phyloP scores from a whole-genome alignment of 2,329 filamentous ascomycete species.

The Hymenoscyphus albidus region DNA sequence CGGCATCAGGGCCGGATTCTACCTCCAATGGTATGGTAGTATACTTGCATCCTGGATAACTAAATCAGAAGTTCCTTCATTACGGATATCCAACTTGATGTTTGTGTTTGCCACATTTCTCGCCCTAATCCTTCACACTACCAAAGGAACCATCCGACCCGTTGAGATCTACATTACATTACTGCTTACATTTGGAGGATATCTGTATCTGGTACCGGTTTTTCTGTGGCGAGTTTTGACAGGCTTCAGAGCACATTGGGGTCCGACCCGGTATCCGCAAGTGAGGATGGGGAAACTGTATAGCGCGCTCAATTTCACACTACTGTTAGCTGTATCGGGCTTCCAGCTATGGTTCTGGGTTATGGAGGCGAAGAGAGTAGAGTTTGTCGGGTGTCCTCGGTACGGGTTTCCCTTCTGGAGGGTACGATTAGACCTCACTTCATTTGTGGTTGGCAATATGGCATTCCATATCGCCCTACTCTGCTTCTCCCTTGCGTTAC shows the following conservation, averaged over 20 bases:
- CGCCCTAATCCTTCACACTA: constrained; percentile 14
- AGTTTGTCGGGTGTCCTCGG: constrained; percentile 7
- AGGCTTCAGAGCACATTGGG: constrained; percentile 10
- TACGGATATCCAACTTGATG: constrained; percentile 16
- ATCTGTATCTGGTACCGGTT: constrained; percentile 15
- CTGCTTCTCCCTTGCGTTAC: constrained; percentile 9
- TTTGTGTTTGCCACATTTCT: constrained; percentile 19
- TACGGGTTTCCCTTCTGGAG: constrained; percentile 20
- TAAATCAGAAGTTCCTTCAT: constrained; percentile 8
- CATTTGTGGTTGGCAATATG: constrained; percentile 15
- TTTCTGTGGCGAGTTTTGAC: constrained; percentile 18
- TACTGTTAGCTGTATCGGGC: constrained; percentile 14
- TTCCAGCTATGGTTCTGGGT: constrained; percentile 24
- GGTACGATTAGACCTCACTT: constrained; percentile 11
- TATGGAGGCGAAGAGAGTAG: background rate
- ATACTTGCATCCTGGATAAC: constrained; percentile 20
- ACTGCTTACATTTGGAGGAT: constrained; percentile 16
- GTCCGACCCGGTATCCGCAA: constrained; percentile 18
- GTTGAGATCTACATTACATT: constrained; percentile 21
- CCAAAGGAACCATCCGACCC: constrained; percentile 7
- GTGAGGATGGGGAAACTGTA: constrained; percentile 11
- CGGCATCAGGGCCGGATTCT: constrained; percentile 23
- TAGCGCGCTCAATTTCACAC: constrained; percentile 14
- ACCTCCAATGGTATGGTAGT: constrained; percentile 20
- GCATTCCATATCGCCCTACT: constrained; percentile 16